phyloP scores from a whole-genome alignment of 2,329 filamentous ascomycete genomes.

The Phialophora chinensis region DNA sequence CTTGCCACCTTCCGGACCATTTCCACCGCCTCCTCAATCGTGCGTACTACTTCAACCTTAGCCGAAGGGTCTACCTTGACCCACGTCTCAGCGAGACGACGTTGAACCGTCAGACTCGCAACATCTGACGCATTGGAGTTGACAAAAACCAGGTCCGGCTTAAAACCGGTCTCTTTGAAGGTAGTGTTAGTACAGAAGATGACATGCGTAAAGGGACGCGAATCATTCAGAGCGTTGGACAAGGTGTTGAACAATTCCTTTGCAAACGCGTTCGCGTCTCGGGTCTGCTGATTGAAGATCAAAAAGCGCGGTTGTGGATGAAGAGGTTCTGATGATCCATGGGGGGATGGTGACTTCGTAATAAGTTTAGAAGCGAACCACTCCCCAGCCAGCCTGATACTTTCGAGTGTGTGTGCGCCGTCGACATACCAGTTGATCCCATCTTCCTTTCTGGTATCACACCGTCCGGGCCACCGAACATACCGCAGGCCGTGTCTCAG shows the following conservation, averaged over 20 bases:
- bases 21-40: slow-evolving; percentile 72
- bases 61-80: slow-evolving; percentile 58
- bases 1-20: slow-evolving; percentile 57
- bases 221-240: slow-evolving; percentile 46
- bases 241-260: slow-evolving; percentile 66
- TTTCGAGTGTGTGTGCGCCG: slow-evolving; percentile 86
- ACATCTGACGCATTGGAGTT: slow-evolving; percentile 66
- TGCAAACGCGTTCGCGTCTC: slow-evolving; percentile 73
- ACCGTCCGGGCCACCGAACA: slow-evolving; percentile 75
- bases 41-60: slow-evolving; percentile 64
- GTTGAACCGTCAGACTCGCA: slow-evolving; percentile 68
- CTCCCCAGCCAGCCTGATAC: slow-evolving; percentile 73
- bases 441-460: slow-evolving; percentile 68
- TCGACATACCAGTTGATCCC: slow-evolving; percentile 79
- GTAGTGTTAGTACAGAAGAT: slow-evolving; percentile 83
- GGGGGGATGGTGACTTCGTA: slow-evolving; percentile 48
- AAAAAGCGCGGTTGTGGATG: slow-evolving; percentile 60
- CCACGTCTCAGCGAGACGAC: slow-evolving; percentile 68
- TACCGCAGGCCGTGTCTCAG: slow-evolving; percentile 70
- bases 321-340: background rate
- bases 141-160: slow-evolving; percentile 67
- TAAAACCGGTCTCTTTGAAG: slow-evolving; percentile 65
- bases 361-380: slow-evolving; percentile 71
- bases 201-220: slow-evolving; percentile 69
- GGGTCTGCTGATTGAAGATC: slow-evolving; percentile 92